Conservation (phyloP, 371 early-diverging fungal species). For the Lichtheimia ornata region DNA sequence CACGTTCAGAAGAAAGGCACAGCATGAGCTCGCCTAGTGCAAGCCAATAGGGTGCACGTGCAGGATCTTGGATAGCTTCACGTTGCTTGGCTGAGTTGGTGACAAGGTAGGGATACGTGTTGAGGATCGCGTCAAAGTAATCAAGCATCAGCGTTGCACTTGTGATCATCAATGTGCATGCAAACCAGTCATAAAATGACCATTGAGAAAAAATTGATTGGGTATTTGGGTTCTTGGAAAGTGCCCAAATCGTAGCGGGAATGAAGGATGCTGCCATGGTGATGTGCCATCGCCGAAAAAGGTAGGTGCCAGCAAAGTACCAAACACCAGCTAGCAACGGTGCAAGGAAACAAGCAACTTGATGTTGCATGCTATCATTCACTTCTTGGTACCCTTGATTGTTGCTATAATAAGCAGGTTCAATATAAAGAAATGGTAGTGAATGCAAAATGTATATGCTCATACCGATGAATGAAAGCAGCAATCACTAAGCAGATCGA, state of each 20-base stretch:
- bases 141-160: slow-evolving; percentile 41
- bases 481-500: slow-evolving; percentile 9
- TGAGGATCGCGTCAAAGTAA: slow-evolving; percentile 36
- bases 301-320: slow-evolving; percentile 33
- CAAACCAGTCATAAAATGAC: slow-evolving; percentile 41
- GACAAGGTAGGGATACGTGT: slow-evolving; percentile 34
- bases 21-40: slow-evolving; percentile 18
- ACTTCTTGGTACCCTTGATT: background rate
- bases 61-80: slow-evolving; percentile 21
- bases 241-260: slow-evolving; percentile 17
- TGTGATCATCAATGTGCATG: slow-evolving; percentile 37
- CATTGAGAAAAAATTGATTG: slow-evolving; percentile 26
- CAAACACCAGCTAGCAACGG: background rate
- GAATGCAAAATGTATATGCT: too few species aligned
- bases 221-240: too few species aligned
- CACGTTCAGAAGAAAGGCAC: slow-evolving; percentile 23
- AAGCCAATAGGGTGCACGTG: slow-evolving; percentile 25
- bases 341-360: background rate
- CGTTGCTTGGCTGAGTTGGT: slow-evolving; percentile 14
- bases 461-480: too few species aligned
- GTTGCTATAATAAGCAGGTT: background rate
- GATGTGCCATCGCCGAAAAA: slow-evolving; percentile 27
- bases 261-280: slow-evolving; percentile 18
- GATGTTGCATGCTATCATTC: background rate
- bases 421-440: background rate